Evolutionary conservation across 2,329 filamentous ascomycete genomes (phyloP).

Genomic region (Tolypocladium amazonense): DNA sequence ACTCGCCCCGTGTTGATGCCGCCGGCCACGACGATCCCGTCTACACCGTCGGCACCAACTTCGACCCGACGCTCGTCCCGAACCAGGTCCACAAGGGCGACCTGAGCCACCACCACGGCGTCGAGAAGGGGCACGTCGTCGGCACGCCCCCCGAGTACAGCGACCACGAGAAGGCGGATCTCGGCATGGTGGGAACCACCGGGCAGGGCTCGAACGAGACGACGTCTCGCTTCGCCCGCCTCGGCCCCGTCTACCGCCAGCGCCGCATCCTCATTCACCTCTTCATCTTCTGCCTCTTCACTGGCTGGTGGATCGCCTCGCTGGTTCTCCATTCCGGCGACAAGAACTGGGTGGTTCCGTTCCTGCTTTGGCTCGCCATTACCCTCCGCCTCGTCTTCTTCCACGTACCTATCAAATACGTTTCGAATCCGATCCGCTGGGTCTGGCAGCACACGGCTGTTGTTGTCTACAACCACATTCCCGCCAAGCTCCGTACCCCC

Average conservation of each 20-base stretch:
- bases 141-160: conserved; percentile 24
- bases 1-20: conserved; percentile 23
- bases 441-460: conserved; percentile 58
- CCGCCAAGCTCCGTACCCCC: conserved; percentile 53
- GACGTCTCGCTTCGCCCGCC: conserved; percentile 7
- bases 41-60: conserved; percentile 32
- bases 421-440: conserved; percentile 56
- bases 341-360: conserved; percentile 74
- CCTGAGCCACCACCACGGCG: conserved; percentile 15
- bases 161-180: conserved; percentile 27
- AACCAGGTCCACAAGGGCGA: conserved; percentile 8
- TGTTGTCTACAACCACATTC: conserved; percentile 49
- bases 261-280: conserved; percentile 36
- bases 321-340: conserved; percentile 62
- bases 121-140: conserved; percentile 12
- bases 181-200: conserved; percentile 18
- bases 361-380: conserved; percentile 69
- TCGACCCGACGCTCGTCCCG: conserved; percentile 23
- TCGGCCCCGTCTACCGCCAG: conserved; percentile 29
- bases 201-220: conserved; percentile 12
- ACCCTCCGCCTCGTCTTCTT: conserved; percentile 64
- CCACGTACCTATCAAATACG: conserved; percentile 56
- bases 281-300: conserved; percentile 32
- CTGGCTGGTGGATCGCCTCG: conserved; percentile 66
- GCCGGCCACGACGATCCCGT: conserved; percentile 29